Base-by-base conservation (phyloP, 2,329 filamentous ascomycete genomes). In the Neopestalotiopsis sp. region DNA sequence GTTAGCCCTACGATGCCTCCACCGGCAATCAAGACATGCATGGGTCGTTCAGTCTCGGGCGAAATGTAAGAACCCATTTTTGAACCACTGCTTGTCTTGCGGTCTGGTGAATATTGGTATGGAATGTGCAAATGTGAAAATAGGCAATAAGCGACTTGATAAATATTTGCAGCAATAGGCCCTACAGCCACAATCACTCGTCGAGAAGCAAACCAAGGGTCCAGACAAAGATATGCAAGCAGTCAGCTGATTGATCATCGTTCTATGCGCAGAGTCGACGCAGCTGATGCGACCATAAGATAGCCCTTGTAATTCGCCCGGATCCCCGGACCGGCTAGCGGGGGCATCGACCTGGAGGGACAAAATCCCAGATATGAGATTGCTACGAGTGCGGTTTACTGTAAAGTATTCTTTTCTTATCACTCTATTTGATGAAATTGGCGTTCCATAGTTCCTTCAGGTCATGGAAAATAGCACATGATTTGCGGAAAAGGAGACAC, bases 1-100 rank as follows among this genome's bases (percentile, higher is more conserved):
- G 76, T 74, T 57, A 81, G 71, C 17, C 80, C 81, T 10, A 80
- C 78, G 45, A 82, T 76, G 49, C 80, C 80, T 5, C 78, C 80
- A 30, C 81, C 80, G 38, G 77, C 76, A 66, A 82, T 81, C 59
- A 82, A 69, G 42, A 82, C 77, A 30, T 69, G 71, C 61, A 69
- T 71, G 12, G 64, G 64, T 17, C 49, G 20, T 20, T 66, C 24
- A 7, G 42, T 9, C 14, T 28, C 32, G 32, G n/a, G 13, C 13
- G 24, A 59, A 4, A 59, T 34, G 34, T 62, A 62, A 4, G 32
- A 40, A 10, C 34, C 28, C 59, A 62, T 62, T 4, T n/a, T 52
- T 14, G n/a, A 10, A 4, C 45, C n/a, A 52, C 17, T 52, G 17
- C 45, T 20, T 52, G 45, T 38, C 1, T 1, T 38, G 5, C 10